Evolutionary conservation across 768 basidiomycete species (phyloP).

Genomic region (Pleurotus pulmonarius): DNA sequence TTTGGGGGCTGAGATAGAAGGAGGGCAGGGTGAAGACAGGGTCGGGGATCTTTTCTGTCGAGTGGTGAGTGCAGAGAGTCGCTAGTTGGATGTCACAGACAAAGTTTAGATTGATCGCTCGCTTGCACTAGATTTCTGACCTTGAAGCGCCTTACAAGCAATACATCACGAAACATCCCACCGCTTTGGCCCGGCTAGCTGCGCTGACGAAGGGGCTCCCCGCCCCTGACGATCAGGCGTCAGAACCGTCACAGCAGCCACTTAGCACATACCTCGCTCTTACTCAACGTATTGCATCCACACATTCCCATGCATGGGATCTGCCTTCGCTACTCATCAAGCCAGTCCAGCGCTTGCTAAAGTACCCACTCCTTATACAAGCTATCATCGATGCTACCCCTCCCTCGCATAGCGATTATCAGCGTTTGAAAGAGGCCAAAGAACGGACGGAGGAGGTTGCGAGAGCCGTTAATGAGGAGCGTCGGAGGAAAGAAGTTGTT

Average conservation of each 20-base stretch:
- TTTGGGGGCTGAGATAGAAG: conserved; percentile 58
- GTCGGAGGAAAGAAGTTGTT: conserved; percentile 74
- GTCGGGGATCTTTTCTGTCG: conserved; percentile 71
- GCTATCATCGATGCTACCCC: conserved; percentile 77
- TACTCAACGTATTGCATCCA: conserved; percentile 62
- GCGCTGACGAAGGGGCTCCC: conserved; percentile 44
- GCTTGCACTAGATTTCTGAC: conserved; percentile 49
- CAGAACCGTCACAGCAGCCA: conserved; percentile 45
- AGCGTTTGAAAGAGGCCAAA: conserved; percentile 48
- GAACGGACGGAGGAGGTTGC: conserved; percentile 69
- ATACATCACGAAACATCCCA: conserved; percentile 79
- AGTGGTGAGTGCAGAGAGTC: conserved; percentile 43
- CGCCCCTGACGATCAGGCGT: conserved; percentile 24
- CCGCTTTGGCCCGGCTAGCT: conserved; percentile 62
- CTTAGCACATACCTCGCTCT: conserved; percentile 64
- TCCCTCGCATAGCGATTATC: conserved; percentile 63
- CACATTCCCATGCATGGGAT: conserved; percentile 87
- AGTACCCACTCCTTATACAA: conserved; percentile 83
- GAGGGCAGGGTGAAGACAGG: conserved; percentile 62
- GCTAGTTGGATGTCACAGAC: not conserved
- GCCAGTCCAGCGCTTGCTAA: conserved; percentile 93
- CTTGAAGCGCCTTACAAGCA: conserved; percentile 71
- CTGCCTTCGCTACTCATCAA: conserved; percentile 93
- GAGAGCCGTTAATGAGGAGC: conserved; percentile 72
- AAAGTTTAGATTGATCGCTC: conserved; percentile 4